Evolutionary conservation across 352 stramenopile species (phyloP).

Genomic region (Phytopythium helicoides): DNA sequence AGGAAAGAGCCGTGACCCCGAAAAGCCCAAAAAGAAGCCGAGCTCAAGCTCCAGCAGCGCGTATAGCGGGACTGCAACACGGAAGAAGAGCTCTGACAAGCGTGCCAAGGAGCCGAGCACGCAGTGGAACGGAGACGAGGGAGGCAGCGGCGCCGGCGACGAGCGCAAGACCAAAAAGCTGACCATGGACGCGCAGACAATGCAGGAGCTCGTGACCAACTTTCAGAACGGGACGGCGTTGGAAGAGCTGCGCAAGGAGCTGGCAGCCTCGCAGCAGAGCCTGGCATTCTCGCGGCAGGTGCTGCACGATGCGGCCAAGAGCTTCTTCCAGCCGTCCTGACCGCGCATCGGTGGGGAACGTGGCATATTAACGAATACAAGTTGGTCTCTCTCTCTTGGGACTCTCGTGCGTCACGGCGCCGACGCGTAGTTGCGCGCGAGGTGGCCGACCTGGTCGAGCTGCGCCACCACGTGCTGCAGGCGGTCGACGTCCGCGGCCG

Average conservation of each 20-base stretch:
- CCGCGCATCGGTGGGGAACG: constrained; percentile 7
- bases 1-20: constrained; percentile 1
- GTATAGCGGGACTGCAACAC: constrained; percentile 6
- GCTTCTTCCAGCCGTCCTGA: constrained; percentile 49
- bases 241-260: constrained; percentile 60
- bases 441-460: constrained; percentile 30
- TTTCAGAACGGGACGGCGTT: constrained; percentile 68
- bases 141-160: constrained; percentile 2
- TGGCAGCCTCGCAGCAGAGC: constrained; percentile 67
- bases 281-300: constrained; percentile 58
- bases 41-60: not conserved
- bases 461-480: constrained; percentile 34
- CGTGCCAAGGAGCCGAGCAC: constrained; percentile 26
- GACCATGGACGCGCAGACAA: constrained; percentile 53
- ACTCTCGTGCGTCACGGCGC: constrained; percentile 16
- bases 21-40: constrained; percentile 4
- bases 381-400: too few relatives aligned
- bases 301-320: constrained; percentile 65
- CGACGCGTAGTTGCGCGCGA: constrained; percentile 41
- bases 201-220: constrained; percentile 71
- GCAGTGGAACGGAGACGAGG: constrained; percentile 25
- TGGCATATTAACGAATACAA: too few relatives aligned
- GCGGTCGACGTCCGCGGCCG: constrained; percentile 38
- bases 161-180: constrained; percentile 15
- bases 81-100: constrained; percentile 41